Evolutionary conservation across 106 monocot genomes (phyloP).

Genomic region (Dendrobium chrysotoxum): DNA sequence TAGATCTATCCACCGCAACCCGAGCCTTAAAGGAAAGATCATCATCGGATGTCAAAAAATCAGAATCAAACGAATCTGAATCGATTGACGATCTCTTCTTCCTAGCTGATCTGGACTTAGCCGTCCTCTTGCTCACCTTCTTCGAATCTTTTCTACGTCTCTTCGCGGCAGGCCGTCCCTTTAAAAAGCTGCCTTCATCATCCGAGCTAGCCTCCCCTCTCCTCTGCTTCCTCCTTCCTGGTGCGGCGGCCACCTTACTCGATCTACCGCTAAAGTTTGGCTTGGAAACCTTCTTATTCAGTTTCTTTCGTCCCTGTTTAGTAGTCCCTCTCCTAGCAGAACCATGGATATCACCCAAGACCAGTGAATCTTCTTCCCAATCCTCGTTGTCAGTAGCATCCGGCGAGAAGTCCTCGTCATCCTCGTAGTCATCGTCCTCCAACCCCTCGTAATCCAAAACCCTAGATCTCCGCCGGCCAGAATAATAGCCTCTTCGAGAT

Average conservation of each 20-base stretch:
- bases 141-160: slow-evolving; percentile 13
- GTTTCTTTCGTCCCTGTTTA: slow-evolving; percentile 16
- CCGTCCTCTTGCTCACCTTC: slow-evolving; percentile 12
- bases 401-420: slow-evolving; percentile 55
- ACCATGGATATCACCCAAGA: background rate
- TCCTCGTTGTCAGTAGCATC: slow-evolving; percentile 53
- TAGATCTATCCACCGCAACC: background rate
- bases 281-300: slow-evolving; percentile 11
- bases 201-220: background rate
- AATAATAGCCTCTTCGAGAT: background rate
- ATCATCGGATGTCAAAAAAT: slow-evolving; percentile 16
- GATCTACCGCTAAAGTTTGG: slow-evolving; percentile 12
- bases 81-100: slow-evolving; percentile 5
- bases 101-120: slow-evolving; percentile 7
- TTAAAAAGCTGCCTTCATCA: slow-evolving; percentile 35
- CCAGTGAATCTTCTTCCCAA: slow-evolving; percentile 7
- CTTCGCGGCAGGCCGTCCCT: slow-evolving; percentile 13
- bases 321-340: slow-evolving; percentile 3
- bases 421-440: slow-evolving; percentile 37
- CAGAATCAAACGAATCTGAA: slow-evolving; percentile 7
- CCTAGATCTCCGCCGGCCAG: slow-evolving; percentile 17
- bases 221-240: slow-evolving; percentile 18
- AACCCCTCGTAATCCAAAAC: slow-evolving; percentile 24
- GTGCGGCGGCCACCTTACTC: background rate
- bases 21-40: slow-evolving; percentile 16